Evolutionary conservation across 805 yeast genomes (phyloP).

Genomic region (Saccharomyces eubayanus): DNA sequence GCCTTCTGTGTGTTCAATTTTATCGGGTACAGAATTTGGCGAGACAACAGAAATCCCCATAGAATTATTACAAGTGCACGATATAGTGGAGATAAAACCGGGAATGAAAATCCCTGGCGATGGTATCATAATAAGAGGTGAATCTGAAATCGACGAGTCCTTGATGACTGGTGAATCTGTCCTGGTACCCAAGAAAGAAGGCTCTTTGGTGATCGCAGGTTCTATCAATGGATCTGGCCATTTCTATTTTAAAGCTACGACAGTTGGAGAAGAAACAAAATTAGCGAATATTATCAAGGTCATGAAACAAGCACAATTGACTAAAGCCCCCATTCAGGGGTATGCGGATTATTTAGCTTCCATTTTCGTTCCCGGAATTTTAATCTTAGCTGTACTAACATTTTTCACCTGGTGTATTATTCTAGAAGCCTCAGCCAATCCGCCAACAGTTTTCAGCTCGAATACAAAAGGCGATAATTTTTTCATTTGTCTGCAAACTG

Average conservation of each 20-base stretch:
- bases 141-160: slow-evolving; percentile 81
- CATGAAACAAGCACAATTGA: slow-evolving; percentile 82
- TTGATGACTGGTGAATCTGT: slow-evolving; percentile 84
- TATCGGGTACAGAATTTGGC: slow-evolving; percentile 34
- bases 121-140: slow-evolving; percentile 71
- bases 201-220: slow-evolving; percentile 76
- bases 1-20: slow-evolving; percentile 65
- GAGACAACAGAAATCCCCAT: slow-evolving; percentile 44
- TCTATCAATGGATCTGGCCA: slow-evolving; percentile 76
- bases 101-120: slow-evolving; percentile 91
- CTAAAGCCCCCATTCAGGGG: slow-evolving; percentile 84
- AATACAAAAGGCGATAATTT: slow-evolving; percentile 42
- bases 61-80: slow-evolving; percentile 70
- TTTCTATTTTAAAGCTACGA: slow-evolving; percentile 57
- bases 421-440: slow-evolving; percentile 22
- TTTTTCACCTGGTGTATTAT: slow-evolving; percentile 51
- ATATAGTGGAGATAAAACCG: slow-evolving; percentile 68
- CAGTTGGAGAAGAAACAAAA: slow-evolving; percentile 77
- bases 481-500: slow-evolving; percentile 63
- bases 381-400: slow-evolving; percentile 55
- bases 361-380: slow-evolving; percentile 70
- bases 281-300: slow-evolving; percentile 77
- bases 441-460: slow-evolving; percentile 42
- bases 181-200: slow-evolving; percentile 56
- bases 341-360: slow-evolving; percentile 82